Percentiles rank a stretch among this genome's conserved stretches.
Evolutionary conservation across 257 asterid genomes (phyloP).

Genomic region (Anisodus acutangulus): DNA sequence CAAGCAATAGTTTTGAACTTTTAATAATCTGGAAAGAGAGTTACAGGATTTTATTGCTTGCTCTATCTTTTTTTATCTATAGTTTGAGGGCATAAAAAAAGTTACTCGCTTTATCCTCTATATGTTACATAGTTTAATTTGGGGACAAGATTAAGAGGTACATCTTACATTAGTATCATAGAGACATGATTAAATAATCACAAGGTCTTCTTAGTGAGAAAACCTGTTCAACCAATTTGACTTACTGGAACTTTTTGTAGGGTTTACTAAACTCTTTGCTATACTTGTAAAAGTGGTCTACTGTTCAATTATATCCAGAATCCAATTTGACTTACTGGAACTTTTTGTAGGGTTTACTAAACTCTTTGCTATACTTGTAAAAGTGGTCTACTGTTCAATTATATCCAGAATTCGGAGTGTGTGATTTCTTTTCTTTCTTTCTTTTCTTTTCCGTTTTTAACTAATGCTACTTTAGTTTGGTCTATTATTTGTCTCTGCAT

Average conservation of each 20-base stretch:
- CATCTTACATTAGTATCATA: not conserved
- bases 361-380: not conserved
- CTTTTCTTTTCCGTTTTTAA: not conserved
- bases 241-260: not conserved
- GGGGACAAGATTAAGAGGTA: not conserved
- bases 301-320: slow-evolving; percentile 16
- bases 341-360: not conserved
- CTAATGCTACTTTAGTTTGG: not conserved
- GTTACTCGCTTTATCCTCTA: not conserved
- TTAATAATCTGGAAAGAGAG: not conserved
- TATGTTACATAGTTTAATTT: not conserved
- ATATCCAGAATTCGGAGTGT: not conserved
- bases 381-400: not conserved
- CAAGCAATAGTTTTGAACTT: not conserved
- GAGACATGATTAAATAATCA: not conserved
- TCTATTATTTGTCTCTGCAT: not conserved
- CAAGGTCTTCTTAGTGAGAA: not conserved
- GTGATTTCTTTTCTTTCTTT: not conserved
- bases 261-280: not conserved
- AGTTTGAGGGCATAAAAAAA: not conserved
- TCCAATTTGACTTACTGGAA: not conserved
- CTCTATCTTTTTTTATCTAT: not conserved
- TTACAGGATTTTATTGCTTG: not conserved
- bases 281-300: not conserved
- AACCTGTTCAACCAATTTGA: not conserved